These are phyloP conservation scores for Exutisphaerella laricina DNA, from an alignment of 2,329 filamentous ascomycete genomes.

Conservation along the genomic window DNA sequence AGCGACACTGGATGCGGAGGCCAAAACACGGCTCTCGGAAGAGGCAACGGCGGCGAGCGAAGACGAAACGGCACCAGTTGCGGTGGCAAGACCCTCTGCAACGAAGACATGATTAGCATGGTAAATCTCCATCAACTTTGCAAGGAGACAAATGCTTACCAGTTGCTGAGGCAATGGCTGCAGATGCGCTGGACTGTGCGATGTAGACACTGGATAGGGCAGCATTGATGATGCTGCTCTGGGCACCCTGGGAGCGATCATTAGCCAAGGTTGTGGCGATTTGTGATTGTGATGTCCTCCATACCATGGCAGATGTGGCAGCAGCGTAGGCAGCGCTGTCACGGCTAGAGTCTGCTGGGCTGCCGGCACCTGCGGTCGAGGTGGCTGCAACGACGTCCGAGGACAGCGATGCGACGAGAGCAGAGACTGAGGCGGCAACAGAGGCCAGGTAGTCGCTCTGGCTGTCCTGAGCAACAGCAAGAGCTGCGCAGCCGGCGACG, in stretches of 20 bases:
- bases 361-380: slow-evolving; percentile 4
- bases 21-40: slow-evolving; percentile 8
- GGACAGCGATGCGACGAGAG: slow-evolving; percentile 1
- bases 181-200: slow-evolving; percentile 14
- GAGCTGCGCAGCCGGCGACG: slow-evolving; percentile 20
- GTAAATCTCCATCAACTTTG: too few relatives aligned
- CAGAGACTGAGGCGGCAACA: slow-evolving; percentile 2
- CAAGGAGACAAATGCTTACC: too few relatives aligned
- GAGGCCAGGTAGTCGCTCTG: slow-evolving; percentile 1
- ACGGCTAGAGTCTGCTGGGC: slow-evolving; percentile 14
- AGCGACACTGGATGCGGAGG: slow-evolving; percentile 6
- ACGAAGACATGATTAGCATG: too few relatives aligned
- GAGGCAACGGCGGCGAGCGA: slow-evolving; percentile 9
- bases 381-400: background rate
- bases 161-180: slow-evolving; percentile 7
- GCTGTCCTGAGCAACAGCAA: slow-evolving; percentile 17
- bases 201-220: slow-evolving; percentile 13
- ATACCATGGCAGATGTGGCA: slow-evolving; percentile 17
- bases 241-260: slow-evolving; percentile 3
- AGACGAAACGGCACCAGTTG: slow-evolving; percentile 11
- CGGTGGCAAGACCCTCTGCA: slow-evolving; percentile 13
- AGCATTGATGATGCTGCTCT: slow-evolving; percentile 15
- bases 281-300: background rate
- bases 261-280: slow-evolving; percentile 3
- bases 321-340: slow-evolving; percentile 15